Conservation (phyloP, 2,329 filamentous ascomycete species). For the Periconia digitata region DNA sequence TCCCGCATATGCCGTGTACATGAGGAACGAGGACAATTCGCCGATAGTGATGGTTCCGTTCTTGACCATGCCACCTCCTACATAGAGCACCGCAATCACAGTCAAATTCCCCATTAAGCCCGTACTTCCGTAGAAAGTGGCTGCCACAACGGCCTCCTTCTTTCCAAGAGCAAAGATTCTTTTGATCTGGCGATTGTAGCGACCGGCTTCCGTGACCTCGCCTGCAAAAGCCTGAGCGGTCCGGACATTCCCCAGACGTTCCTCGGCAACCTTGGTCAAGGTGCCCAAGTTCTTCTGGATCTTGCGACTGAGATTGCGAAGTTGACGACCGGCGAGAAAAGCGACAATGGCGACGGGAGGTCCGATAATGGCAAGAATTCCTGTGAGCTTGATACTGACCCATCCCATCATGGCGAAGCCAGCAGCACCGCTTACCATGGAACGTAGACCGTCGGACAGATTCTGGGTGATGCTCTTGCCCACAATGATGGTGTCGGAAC, state of each 20-base stretch:
- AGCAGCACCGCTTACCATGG: conserved; percentile 84
- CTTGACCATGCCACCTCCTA: conserved; percentile 87
- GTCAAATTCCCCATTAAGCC: conserved; percentile 97
- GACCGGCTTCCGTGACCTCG: conserved; percentile 83
- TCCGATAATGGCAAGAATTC: conserved; percentile 81
- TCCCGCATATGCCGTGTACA: conserved; percentile 89
- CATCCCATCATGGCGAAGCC: conserved; percentile 95
- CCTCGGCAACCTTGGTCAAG: conserved; percentile 95
- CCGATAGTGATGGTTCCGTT: conserved; percentile 84
- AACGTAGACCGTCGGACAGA: conserved; percentile 89
- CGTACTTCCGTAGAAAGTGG: conserved; percentile 84
- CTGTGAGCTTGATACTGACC: conserved; percentile 87
- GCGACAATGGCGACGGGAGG: conserved; percentile 89
- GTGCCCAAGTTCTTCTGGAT: conserved; percentile 94
- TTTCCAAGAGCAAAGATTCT: conserved; percentile 90
- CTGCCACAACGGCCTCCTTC: conserved; percentile 82
- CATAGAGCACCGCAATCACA: conserved; percentile 84
- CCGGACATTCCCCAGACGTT: conserved; percentile 93
- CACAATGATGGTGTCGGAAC: conserved; percentile 95
- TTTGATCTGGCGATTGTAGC: conserved; percentile 90
- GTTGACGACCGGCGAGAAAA: conserved; percentile 86
- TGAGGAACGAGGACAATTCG: conserved; percentile 93
- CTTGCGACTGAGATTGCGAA: conserved; percentile 84
- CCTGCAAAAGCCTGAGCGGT: conserved; percentile 96
- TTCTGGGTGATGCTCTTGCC: conserved; percentile 99